Percentiles rank a stretch among this genome's conserved stretches.
Conservation (phyloP, 1,139 yeast genomes). For the Saccharomycopsis hybrid region DNA sequence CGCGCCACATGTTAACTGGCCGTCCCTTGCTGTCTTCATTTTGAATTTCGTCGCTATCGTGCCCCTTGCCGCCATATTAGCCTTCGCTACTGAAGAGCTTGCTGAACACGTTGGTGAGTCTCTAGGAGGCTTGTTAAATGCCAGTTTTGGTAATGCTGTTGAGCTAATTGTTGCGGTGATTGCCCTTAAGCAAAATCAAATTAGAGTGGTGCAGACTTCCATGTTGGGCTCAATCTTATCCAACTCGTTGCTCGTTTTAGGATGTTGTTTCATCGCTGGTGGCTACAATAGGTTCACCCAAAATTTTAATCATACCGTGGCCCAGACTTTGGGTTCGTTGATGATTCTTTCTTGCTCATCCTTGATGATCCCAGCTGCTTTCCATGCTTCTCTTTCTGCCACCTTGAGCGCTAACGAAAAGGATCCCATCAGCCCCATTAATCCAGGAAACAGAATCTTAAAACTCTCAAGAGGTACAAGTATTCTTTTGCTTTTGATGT, state of each 20-base stretch:
- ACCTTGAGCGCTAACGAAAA: slow-evolving; percentile 41
- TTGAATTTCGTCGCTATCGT: slow-evolving; percentile 85
- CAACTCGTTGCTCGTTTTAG: slow-evolving; percentile 79
- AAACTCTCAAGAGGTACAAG: slow-evolving; percentile 84
- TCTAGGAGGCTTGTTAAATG: slow-evolving; percentile 86
- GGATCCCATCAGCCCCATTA: slow-evolving; percentile 30
- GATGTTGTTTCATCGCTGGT: slow-evolving; percentile 94
- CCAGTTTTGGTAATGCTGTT: slow-evolving; percentile 92
- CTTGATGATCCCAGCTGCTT: slow-evolving; percentile 89
- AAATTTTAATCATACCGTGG: slow-evolving; percentile 89
- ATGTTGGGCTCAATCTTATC: slow-evolving; percentile 93
- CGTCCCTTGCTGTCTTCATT: slow-evolving; percentile 56
- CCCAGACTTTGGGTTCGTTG: slow-evolving; percentile 93
- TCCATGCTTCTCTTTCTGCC: slow-evolving; percentile 55
- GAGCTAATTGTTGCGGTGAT: slow-evolving; percentile 91
- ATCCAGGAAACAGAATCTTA: slow-evolving; percentile 52
- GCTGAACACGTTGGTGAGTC: slow-evolving; percentile 84
- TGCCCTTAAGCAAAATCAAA: slow-evolving; percentile 79
- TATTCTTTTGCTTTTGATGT: slow-evolving; percentile 68
- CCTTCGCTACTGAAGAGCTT: slow-evolving; percentile 89
- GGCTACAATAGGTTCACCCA: slow-evolving; percentile 88
- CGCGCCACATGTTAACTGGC: slow-evolving; percentile 55
- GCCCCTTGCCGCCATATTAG: slow-evolving; percentile 84
- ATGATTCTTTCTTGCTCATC: slow-evolving; percentile 90
- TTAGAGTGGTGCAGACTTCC: slow-evolving; percentile 91